Evolutionary conservation across 2,329 filamentous ascomycete genomes (phyloP).

Genomic region (Monilinia fructicola): DNA sequence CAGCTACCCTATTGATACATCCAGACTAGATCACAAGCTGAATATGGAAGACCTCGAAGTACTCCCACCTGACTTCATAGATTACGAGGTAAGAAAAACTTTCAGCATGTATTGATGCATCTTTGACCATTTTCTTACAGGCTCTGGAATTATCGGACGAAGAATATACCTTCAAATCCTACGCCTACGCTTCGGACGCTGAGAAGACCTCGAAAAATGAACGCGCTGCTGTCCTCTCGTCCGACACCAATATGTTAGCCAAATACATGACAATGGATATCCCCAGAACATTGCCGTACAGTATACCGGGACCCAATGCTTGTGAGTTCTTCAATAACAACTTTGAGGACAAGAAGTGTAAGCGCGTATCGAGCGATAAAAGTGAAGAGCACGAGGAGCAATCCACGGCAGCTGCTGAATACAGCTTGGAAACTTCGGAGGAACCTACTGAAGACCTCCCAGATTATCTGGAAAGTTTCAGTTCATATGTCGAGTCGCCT

Average conservation of each 20-base stretch:
- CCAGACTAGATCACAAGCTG: neutral
- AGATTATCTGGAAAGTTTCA: neutral
- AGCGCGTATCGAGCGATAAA: too few species aligned
- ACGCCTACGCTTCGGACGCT: neutral
- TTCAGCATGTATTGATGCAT: neutral
- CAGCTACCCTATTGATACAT: neutral
- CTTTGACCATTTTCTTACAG: neutral
- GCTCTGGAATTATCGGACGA: neutral
- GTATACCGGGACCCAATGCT: neutral
- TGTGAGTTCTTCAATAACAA: neutral
- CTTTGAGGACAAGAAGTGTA: neutral
- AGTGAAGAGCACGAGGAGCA: neutral
- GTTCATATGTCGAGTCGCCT: neutral
- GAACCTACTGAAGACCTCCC: neutral
- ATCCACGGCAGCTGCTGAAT: neutral
- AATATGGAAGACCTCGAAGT: neutral
- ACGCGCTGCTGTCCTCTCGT: neutral
- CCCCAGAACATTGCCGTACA: neutral
- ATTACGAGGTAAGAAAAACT: neutral
- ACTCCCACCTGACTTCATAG: constrained; percentile 5
- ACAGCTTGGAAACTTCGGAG: neutral
- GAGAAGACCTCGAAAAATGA: neutral
- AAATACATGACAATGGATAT: neutral
- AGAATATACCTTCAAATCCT: neutral
- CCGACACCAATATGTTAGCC: neutral